Conservation (phyloP, 2,329 filamentous ascomycete species). For the Stromatinia cepivora region DNA sequence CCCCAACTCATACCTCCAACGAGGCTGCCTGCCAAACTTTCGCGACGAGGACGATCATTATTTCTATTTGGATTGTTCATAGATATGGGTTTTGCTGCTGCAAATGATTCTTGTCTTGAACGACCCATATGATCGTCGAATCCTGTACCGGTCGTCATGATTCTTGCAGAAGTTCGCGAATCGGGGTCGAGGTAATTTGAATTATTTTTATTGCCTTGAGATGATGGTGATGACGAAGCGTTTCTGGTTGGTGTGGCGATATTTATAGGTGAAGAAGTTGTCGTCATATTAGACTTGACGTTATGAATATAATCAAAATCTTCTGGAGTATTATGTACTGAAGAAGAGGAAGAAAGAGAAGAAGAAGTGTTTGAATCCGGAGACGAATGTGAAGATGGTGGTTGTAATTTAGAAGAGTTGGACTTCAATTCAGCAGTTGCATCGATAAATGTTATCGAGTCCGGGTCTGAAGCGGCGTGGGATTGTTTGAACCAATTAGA, state of each 20-base stretch:
- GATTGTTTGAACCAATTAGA: conserved; percentile 21
- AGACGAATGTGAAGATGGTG: conserved; percentile 18
- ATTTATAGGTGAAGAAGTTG: conserved; percentile 40
- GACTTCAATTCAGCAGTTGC: conserved; percentile 1
- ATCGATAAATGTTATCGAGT: conserved; percentile 16
- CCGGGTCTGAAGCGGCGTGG: conserved; percentile 15
- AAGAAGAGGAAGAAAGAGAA: neutral
- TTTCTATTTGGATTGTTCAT: conserved; percentile 64
- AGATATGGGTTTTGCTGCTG: conserved; percentile 65
- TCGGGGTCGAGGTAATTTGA: conserved; percentile 36
- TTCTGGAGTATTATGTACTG: neutral
- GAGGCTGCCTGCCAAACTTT: conserved; percentile 63
- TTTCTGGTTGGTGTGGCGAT: conserved; percentile 41
- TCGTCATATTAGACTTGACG: conserved; percentile 36
- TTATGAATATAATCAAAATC: conserved; percentile 1
- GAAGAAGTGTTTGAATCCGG: neutral
- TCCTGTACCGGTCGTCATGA: conserved; percentile 54
- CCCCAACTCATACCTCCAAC: conserved; percentile 95
- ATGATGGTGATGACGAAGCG: conserved; percentile 43
- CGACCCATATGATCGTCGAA: conserved; percentile 54
- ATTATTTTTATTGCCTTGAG: conserved; percentile 38
- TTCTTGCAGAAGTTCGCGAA: conserved; percentile 47
- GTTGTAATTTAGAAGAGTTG: conserved; percentile 17
- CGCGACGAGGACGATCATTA: conserved; percentile 58
- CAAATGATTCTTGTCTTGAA: conserved; percentile 62